A percentile compares a stretch with the other conserved stretches of the same genome.
phyloP scores from a whole-genome alignment of 139 green algal genomes.

The Tetraselmis striata region DNA sequence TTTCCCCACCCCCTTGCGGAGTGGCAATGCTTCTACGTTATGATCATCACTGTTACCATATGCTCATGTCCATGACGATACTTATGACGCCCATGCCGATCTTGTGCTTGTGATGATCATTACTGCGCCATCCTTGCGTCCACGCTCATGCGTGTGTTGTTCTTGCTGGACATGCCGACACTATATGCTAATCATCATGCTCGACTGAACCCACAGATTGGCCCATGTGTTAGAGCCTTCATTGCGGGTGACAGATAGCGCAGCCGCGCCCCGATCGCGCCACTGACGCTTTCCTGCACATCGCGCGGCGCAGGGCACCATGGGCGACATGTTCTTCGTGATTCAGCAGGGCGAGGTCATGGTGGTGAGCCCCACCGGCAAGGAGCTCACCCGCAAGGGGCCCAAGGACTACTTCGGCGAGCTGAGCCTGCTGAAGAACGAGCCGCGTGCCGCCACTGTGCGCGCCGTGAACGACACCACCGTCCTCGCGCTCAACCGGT shows the following conservation, averaged over 20 bases:
- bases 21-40: too few species aligned
- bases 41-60: too few species aligned
- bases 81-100: too few species aligned
- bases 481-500: conserved; percentile 20
- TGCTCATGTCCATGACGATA: too few species aligned
- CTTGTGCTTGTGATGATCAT: background rate
- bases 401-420: conserved; percentile 81
- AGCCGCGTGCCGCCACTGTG: conserved; percentile 74
- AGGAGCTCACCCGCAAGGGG: conserved; percentile 6
- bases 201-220: background rate
- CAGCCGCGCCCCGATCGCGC: too few species aligned
- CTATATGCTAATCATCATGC: background rate
- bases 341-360: conserved; percentile 65
- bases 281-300: background rate
- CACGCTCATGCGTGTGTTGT: too few species aligned
- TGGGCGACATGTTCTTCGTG: conserved; percentile 81
- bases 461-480: conserved; percentile 26
- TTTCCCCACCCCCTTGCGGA: too few species aligned
- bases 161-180: background rate
- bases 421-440: conserved; percentile 72
- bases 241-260: too few species aligned
- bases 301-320: background rate
- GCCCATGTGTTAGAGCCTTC: background rate
- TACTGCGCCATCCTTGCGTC: too few species aligned
- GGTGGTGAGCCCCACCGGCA: conserved; percentile 14